phyloP scores from a whole-genome alignment of 371 early-diverging fungal genomes.

The Syncephalastrum contaminatum region DNA sequence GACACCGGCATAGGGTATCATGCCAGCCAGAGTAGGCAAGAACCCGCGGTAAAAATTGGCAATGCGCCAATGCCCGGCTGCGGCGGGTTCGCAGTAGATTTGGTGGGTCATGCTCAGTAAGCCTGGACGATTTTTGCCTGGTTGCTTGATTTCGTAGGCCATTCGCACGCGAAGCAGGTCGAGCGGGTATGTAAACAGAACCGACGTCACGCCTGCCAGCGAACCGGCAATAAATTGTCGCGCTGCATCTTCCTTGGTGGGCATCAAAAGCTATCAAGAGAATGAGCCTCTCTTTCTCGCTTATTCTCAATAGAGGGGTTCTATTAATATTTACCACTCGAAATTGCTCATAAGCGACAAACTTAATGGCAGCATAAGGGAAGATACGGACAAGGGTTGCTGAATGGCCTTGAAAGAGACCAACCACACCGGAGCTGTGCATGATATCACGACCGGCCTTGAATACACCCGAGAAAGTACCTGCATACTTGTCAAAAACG shows the following conservation, averaged over 20 bases:
- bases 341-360: constrained; percentile 91
- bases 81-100: constrained; percentile 61
- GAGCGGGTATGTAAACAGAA: constrained; percentile 90
- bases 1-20: constrained; percentile 96
- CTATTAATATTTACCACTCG: constrained; percentile 52
- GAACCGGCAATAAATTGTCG: constrained; percentile 76
- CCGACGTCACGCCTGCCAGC: constrained; percentile 89
- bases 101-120: constrained; percentile 36
- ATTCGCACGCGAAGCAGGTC: constrained; percentile 92
- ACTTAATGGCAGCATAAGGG: constrained; percentile 96
- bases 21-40: constrained; percentile 86
- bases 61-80: constrained; percentile 18
- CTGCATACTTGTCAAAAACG: constrained; percentile 80
- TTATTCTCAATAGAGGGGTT: neutral
- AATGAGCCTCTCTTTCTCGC: neutral
- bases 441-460: constrained; percentile 79
- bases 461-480: constrained; percentile 84
- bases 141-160: constrained; percentile 75
- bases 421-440: constrained; percentile 66
- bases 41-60: constrained; percentile 94
- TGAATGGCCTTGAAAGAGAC: constrained; percentile 94
- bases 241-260: constrained; percentile 61
- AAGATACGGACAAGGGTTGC: constrained; percentile 92
- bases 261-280: constrained; percentile 61
- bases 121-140: constrained; percentile 31